phyloP scores from a whole-genome alignment of 2,329 filamentous ascomycete genomes.

The Aspergillus chevalieri region DNA sequence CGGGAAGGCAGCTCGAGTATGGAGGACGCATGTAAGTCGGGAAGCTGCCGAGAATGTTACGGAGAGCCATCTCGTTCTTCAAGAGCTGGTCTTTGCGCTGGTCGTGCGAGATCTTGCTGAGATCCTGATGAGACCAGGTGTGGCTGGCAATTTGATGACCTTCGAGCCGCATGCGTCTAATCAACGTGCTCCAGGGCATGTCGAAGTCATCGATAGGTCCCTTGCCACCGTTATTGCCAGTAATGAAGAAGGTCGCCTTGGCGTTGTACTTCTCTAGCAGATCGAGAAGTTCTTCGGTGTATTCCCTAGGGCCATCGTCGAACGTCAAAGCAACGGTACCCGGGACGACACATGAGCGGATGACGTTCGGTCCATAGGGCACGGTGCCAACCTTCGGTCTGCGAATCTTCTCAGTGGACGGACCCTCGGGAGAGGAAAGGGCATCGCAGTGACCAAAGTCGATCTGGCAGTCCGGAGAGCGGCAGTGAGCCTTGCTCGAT shows the following conservation, averaged over 20 bases:
- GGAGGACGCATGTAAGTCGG: slow-evolving; percentile 52
- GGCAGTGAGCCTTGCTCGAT: slow-evolving; percentile 30
- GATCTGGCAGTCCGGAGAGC: slow-evolving; percentile 36
- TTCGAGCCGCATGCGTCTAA: slow-evolving; percentile 37
- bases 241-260: slow-evolving; percentile 64
- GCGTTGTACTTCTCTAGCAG: slow-evolving; percentile 54
- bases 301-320: slow-evolving; percentile 60
- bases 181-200: slow-evolving; percentile 33
- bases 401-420: slow-evolving; percentile 27
- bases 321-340: slow-evolving; percentile 61
- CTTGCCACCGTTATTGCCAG: slow-evolving; percentile 43
- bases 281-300: slow-evolving; percentile 57
- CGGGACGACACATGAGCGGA: slow-evolving; percentile 39
- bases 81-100: slow-evolving; percentile 39
- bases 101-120: slow-evolving; percentile 33
- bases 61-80: slow-evolving; percentile 44
- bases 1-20: slow-evolving; percentile 37
- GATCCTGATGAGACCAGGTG: slow-evolving; percentile 47
- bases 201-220: slow-evolving; percentile 39
- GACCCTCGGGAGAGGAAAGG: slow-evolving; percentile 27
- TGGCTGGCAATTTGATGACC: slow-evolving; percentile 50
- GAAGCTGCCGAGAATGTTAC: slow-evolving; percentile 44
- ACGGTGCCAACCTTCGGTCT: slow-evolving; percentile 32
- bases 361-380: slow-evolving; percentile 30
- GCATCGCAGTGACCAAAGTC: slow-evolving; percentile 36